phyloP scores from a whole-genome alignment of 2,329 filamentous ascomycete species.

The Verticillium longisporum region DNA sequence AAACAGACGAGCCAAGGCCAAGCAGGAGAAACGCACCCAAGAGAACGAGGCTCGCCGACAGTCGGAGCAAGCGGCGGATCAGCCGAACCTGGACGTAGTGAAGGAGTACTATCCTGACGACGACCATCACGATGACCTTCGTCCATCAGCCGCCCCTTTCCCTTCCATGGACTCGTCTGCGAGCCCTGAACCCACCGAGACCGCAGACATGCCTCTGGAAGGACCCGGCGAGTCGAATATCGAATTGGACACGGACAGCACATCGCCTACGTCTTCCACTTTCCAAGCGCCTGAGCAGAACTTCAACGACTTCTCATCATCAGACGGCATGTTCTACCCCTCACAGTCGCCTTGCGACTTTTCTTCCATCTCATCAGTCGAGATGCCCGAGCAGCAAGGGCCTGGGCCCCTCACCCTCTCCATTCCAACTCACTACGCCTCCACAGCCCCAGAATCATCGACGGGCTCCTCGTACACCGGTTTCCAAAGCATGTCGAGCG shows the following conservation, averaged over 20 bases:
- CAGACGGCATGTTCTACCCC: slow-evolving; percentile 6
- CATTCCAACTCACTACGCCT: slow-evolving; percentile 7
- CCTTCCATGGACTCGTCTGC: slow-evolving; percentile 4
- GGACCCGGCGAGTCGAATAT: not conserved
- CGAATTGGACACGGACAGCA: slow-evolving; percentile 6
- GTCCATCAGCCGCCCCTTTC: slow-evolving; percentile 29
- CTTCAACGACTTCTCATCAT: slow-evolving; percentile 4
- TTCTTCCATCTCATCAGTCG: slow-evolving; percentile 2
- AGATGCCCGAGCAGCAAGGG: not conserved
- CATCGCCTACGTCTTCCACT: slow-evolving; percentile 7
- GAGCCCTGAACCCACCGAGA: not conserved
- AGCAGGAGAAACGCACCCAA: slow-evolving; percentile 53
- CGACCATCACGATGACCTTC: slow-evolving; percentile 26
- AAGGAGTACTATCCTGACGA: slow-evolving; percentile 24
- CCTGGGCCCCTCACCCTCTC: slow-evolving; percentile 7
- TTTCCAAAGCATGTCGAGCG: slow-evolving; percentile 7
- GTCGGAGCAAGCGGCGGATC: slow-evolving; percentile 26
- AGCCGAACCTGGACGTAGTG: slow-evolving; percentile 22
- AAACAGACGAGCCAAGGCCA: slow-evolving; percentile 57
- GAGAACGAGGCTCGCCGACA: slow-evolving; percentile 35
- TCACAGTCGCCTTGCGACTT: slow-evolving; percentile 9
- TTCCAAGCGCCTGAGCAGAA: slow-evolving; percentile 5
- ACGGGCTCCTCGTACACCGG: not conserved
- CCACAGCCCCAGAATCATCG: not conserved
- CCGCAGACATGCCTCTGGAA: not conserved